Conservation (phyloP, 2,329 filamentous ascomycete species). For the Clonostachys sp. region DNA sequence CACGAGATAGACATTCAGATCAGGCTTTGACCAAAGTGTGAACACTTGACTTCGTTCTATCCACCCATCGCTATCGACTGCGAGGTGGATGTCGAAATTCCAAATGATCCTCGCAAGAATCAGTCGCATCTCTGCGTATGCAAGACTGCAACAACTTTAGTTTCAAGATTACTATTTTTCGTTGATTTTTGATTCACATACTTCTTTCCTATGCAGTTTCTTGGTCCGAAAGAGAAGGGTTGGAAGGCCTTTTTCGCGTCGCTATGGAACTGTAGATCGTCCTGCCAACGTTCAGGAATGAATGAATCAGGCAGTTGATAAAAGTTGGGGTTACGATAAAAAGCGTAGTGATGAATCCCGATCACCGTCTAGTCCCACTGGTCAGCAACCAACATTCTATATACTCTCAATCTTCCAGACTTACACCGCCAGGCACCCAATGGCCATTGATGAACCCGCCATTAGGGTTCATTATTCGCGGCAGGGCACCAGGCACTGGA, state of each 20-base stretch:
- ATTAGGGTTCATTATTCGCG: conserved; percentile 4
- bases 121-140: conserved; percentile 21
- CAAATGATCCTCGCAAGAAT: conserved; percentile 16
- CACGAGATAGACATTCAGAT: background rate
- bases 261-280: conserved; percentile 8
- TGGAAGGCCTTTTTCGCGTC: conserved; percentile 15
- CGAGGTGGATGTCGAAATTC: conserved; percentile 14
- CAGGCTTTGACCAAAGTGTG: background rate
- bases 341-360: background rate
- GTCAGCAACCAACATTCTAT: too few relatives aligned
- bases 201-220: conserved; percentile 13
- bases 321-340: conserved; percentile 5
- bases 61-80: background rate
- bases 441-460: background rate
- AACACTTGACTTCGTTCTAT: background rate
- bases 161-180: background rate
- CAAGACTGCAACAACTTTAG: conserved; percentile 11
- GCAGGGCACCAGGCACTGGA: conserved; percentile 6
- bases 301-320: conserved; percentile 25
- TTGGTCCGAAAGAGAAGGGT: conserved; percentile 15
- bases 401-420: background rate
- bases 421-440: background rate
- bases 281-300: conserved; percentile 29
- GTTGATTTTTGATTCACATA: conserved; percentile 2
- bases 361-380: too few relatives aligned